Evolutionary conservation across 140 eudicot species (phyloP).

Genomic region (Stevia rebaudiana): DNA sequence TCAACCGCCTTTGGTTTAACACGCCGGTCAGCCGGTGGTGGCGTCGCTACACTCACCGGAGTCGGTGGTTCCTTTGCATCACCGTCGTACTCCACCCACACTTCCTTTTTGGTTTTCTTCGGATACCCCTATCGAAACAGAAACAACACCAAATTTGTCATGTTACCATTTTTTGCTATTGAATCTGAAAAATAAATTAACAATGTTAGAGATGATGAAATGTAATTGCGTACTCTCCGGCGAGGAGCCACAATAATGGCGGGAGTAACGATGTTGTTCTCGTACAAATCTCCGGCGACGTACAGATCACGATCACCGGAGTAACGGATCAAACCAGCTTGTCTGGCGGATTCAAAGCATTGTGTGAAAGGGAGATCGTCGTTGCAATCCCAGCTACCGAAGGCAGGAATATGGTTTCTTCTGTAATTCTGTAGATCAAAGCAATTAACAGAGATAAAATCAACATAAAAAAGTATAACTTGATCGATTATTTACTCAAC

Average conservation of each 20-base stretch:
- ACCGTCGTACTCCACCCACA: conserved; percentile 42
- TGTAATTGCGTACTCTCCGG: conserved; percentile 19
- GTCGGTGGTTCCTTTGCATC: conserved; percentile 42
- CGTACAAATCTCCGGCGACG: conserved; percentile 80
- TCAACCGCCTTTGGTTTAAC: conserved; percentile 52
- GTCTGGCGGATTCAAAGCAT: conserved; percentile 74
- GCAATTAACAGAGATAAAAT: background rate
- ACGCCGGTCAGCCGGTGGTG: background rate
- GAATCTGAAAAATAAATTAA: no score
- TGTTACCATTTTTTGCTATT: background rate
- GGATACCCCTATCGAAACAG: conserved; percentile 26
- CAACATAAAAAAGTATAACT: background rate
- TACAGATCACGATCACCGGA: conserved; percentile 65
- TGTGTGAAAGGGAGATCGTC: conserved; percentile 72
- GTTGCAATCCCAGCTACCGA: conserved; percentile 89
- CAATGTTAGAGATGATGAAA: background rate
- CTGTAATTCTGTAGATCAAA: conserved; percentile 38
- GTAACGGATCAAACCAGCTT: conserved; percentile 60
- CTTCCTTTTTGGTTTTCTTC: conserved; percentile 39
- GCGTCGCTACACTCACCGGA: conserved; percentile 15
- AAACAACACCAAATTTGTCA: conserved; percentile 20
- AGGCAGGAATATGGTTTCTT: conserved; percentile 65
- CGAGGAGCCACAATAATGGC: conserved; percentile 90
- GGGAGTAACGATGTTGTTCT: conserved; percentile 69
- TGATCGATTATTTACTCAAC: background rate